Evolutionary conservation across 148 eudicot genomes (phyloP).

Genomic region (Rhododendron williamsianum): DNA sequence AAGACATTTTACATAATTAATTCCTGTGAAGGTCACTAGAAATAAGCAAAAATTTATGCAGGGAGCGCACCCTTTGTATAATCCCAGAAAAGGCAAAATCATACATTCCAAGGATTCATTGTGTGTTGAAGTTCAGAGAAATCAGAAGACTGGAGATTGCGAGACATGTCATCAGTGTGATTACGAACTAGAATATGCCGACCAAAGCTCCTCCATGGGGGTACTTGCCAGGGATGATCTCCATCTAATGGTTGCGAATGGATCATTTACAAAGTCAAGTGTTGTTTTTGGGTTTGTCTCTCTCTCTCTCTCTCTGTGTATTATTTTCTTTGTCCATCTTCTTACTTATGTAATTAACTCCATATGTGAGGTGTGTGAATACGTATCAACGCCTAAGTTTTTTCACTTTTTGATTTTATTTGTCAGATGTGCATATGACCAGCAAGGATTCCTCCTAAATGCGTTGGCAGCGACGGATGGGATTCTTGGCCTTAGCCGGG

Average conservation of each 20-base stretch:
- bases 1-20: not conserved
- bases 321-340: not conserved
- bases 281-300: constrained; percentile 42
- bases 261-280: constrained; percentile 32
- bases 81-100: constrained; percentile 37
- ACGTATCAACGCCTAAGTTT: constrained; percentile 2
- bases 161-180: constrained; percentile 50
- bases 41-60: constrained; percentile 21
- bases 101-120: constrained; percentile 36
- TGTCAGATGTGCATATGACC: constrained; percentile 62
- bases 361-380: constrained; percentile 7
- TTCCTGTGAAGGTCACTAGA: not conserved
- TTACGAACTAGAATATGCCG: constrained; percentile 67
- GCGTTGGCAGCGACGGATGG: constrained; percentile 53
- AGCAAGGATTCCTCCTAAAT: constrained; percentile 56
- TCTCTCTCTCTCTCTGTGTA: not conserved
- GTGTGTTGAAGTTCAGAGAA: constrained; percentile 44
- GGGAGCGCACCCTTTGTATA: constrained; percentile 65
- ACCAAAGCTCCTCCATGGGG: constrained; percentile 55
- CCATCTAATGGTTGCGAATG: constrained; percentile 34
- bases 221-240: constrained; percentile 59
- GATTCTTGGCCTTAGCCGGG: constrained; percentile 57
- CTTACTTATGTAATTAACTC: not conserved
- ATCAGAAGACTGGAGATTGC: constrained; percentile 25
- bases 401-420: not conserved